Base-by-base conservation (phyloP, 306 rosid genomes). In the Nissolia schottii region DNA sequence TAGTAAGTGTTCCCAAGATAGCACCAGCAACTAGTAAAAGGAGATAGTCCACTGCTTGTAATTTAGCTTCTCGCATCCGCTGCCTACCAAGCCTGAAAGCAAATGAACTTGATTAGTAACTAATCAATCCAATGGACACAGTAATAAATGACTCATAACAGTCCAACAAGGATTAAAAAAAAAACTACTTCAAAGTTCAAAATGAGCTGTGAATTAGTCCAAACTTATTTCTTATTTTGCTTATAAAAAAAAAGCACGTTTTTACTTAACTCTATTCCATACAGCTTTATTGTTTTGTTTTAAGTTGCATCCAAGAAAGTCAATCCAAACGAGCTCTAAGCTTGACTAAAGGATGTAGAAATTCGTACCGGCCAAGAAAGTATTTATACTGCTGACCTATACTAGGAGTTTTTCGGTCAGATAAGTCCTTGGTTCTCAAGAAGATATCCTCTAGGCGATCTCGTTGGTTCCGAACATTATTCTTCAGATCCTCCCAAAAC, bases 11-110 rank as follows among this genome's bases (percentile, higher is more conserved):
- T 71, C 92, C 92, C 71, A 87, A 77, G 55, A 82, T 83, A 76
- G 88, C 90, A 50, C 92, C 96, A 22, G 92, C 92, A 60, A 85
- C 88, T 50, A 89, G 80, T 62, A 89, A 73, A 80, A 89, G 86
- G 66, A 89, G 79, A 75, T 87, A 87, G 77, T 87, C 96, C 1
- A 85, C 81, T 13, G 84, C 88, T 72, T 77, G 81, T 63, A 76
- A 41, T 72, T 35, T 80, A 41, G 90, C 84, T 56, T 89, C 92
- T 75, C 92, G 71, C 32, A 89, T 67, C 19, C 81, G 79, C 73
- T 89, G 96, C 88, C 85, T 89, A 59, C 83, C 35, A 50, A 85
- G 75, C 81, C 96, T 87, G 85, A 72, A 77, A 81, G 41, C 22
- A 77, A 70, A 73, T 20, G 49, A 59, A 41, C 59, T 72, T 34